Evolutionary conservation across 2,329 filamentous ascomycete genomes (phyloP).

Genomic region (Paraphoma sp.): DNA sequence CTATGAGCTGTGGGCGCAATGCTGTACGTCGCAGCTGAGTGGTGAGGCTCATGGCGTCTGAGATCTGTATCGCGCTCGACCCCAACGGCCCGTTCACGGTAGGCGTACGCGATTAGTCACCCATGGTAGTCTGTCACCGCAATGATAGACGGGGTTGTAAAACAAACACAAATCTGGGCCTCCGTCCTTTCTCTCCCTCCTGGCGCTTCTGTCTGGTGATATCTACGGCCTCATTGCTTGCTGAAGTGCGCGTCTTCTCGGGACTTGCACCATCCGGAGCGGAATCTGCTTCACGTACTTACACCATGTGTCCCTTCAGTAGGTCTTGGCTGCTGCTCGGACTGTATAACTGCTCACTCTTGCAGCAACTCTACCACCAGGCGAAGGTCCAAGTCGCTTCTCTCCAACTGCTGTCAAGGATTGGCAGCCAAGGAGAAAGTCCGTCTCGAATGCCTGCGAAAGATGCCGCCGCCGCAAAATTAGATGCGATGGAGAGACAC

Average conservation of each 20-base stretch:
- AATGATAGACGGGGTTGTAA: constrained; percentile 36
- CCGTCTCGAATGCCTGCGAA: constrained; percentile 48
- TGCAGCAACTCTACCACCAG: constrained; percentile 37
- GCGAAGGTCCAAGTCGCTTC: constrained; percentile 38
- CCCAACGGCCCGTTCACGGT: constrained; percentile 17
- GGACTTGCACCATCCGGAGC: constrained; percentile 36
- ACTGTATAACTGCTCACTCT: constrained; percentile 15
- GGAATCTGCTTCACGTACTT: constrained; percentile 28
- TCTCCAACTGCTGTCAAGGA: constrained; percentile 41
- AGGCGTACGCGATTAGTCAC: constrained; percentile 39
- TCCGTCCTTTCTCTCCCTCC: constrained; percentile 34
- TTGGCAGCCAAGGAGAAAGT: constrained; percentile 46
- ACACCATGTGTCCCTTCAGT: constrained; percentile 47
- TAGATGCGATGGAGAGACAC: constrained; percentile 45
- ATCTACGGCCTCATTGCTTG: constrained; percentile 23
- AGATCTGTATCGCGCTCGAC: constrained; percentile 32
- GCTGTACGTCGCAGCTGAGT: constrained; percentile 30
- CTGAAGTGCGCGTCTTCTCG: constrained; percentile 21
- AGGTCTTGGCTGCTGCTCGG: constrained; percentile 14
- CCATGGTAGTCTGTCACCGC: constrained; percentile 18
- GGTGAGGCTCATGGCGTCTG: constrained; percentile 38
- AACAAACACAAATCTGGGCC: constrained; percentile 45
- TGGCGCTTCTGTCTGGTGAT: constrained; percentile 24
- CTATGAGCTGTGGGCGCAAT: constrained; percentile 22
- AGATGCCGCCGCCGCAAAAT: constrained; percentile 46